Evolutionary conservation across 257 asterid species (phyloP).

Genomic region (Nicotiana noctiflora): DNA sequence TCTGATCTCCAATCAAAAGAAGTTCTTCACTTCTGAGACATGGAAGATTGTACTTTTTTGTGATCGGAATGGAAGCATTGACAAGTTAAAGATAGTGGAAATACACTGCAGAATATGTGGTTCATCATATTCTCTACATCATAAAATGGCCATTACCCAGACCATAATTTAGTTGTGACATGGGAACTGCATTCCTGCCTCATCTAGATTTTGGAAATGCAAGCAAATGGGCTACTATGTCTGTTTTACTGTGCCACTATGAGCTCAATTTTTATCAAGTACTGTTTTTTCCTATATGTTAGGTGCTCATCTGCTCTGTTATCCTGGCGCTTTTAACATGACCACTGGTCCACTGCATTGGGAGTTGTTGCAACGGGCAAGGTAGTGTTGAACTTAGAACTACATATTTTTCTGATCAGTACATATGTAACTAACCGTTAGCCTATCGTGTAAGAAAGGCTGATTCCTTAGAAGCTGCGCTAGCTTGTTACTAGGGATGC

Average conservation of each 20-base stretch:
- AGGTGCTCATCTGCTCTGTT: slow-evolving; percentile 91
- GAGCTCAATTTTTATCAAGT: background rate
- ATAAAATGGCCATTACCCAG: background rate
- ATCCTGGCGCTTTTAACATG: slow-evolving; percentile 96
- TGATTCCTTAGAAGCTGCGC: background rate
- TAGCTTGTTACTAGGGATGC: background rate
- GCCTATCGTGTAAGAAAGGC: background rate
- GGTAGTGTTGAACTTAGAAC: slow-evolving; percentile 33
- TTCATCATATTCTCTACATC: background rate
- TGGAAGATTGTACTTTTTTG: background rate
- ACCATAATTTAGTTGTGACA: background rate
- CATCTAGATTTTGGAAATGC: slow-evolving; percentile 1
- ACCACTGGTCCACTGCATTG: slow-evolving; percentile 91
- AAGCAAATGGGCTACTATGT: background rate
- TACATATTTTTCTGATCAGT: background rate
- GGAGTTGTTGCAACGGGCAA: slow-evolving; percentile 85
- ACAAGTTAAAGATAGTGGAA: background rate
- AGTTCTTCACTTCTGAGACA: background rate
- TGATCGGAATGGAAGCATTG: background rate
- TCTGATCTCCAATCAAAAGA: background rate
- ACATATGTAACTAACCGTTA: background rate
- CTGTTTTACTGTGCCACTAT: background rate
- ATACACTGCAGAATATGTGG: background rate
- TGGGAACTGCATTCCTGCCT: background rate
- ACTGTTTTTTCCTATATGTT: slow-evolving; percentile 14